Conservation (phyloP, 352 stramenopile species). For the Globisporangium canariense region DNA sequence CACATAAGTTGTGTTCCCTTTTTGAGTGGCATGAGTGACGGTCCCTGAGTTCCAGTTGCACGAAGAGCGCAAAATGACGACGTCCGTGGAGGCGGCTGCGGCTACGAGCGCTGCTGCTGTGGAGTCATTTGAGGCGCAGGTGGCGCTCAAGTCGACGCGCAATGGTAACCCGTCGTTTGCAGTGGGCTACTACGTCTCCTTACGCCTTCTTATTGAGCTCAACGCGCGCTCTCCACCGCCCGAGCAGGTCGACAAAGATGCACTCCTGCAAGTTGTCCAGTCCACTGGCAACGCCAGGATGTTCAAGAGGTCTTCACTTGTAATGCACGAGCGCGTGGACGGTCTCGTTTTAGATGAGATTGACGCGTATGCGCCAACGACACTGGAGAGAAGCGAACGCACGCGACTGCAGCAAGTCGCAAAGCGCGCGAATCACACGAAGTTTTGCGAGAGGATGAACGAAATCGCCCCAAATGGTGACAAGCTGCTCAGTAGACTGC, state of each 20-base stretch:
- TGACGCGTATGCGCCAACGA: neutral
- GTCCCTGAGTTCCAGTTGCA: neutral
- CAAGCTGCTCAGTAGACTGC: neutral
- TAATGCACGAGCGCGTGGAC: constrained; percentile 1
- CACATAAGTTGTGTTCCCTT: neutral
- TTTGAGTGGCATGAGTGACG: constrained; percentile 4
- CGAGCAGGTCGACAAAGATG: neutral
- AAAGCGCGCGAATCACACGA: neutral
- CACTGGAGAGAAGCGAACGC: neutral
- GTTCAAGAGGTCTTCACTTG: constrained; percentile 3
- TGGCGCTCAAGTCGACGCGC: constrained; percentile 3
- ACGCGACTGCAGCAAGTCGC: constrained; percentile 1
- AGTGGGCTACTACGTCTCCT: constrained; percentile 11
- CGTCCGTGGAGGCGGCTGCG: neutral
- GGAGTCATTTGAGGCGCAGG: constrained; percentile 4
- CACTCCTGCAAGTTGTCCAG: neutral
- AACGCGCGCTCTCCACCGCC: neutral
- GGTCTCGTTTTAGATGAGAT: neutral
- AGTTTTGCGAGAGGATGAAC: constrained; percentile 3
- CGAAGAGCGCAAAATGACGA: neutral
- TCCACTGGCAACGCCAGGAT: constrained; percentile 4
- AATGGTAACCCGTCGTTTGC: neutral
- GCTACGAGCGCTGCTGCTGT: neutral
- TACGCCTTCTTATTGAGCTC: neutral
- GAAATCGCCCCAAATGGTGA: neutral